Percentiles rank a stretch among this genome's conserved stretches.
Conservation (phyloP, 2,329 filamentous ascomycete species). For the Calonectria fujianensis region DNA sequence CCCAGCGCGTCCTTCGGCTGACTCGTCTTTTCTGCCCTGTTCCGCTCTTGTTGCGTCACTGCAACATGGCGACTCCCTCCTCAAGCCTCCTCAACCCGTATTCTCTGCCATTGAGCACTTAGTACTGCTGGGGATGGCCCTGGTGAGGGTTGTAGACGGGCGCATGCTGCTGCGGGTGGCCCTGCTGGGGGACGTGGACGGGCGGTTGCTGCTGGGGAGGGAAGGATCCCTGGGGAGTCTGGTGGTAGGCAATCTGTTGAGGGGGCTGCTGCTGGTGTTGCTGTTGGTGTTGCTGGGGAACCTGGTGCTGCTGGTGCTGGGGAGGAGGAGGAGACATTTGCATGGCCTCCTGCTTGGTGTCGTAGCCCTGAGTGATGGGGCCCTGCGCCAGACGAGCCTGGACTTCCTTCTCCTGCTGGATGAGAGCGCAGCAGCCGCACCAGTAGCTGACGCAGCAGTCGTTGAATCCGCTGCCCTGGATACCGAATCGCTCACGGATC, state of each 20-base stretch:
- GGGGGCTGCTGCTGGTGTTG: slow-evolving; percentile 37
- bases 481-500: slow-evolving; percentile 72
- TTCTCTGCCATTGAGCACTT: background rate
- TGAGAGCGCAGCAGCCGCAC: slow-evolving; percentile 74
- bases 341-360: slow-evolving; percentile 63
- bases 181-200: slow-evolving; percentile 12
- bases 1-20: slow-evolving; percentile 1
- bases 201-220: slow-evolving; percentile 47
- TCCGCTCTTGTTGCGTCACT: slow-evolving; percentile 22
- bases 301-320: slow-evolving; percentile 39
- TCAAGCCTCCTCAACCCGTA: background rate
- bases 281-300: slow-evolving; percentile 46
- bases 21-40: slow-evolving; percentile 29
- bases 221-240: slow-evolving; percentile 50
- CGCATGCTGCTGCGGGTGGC: slow-evolving; percentile 49
- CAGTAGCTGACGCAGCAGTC: slow-evolving; percentile 74
- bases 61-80: background rate
- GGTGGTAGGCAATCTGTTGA: slow-evolving; percentile 40
- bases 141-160: slow-evolving; percentile 51
- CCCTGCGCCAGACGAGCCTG: slow-evolving; percentile 53
- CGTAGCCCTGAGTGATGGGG: slow-evolving; percentile 60
- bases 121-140: slow-evolving; percentile 51
- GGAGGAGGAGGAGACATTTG: slow-evolving; percentile 56
- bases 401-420: slow-evolving; percentile 76
- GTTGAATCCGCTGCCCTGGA: slow-evolving; percentile 67